Evolutionary conservation across 2,329 filamentous ascomycete genomes (phyloP).

Genomic region (Spiromastix sp.): DNA sequence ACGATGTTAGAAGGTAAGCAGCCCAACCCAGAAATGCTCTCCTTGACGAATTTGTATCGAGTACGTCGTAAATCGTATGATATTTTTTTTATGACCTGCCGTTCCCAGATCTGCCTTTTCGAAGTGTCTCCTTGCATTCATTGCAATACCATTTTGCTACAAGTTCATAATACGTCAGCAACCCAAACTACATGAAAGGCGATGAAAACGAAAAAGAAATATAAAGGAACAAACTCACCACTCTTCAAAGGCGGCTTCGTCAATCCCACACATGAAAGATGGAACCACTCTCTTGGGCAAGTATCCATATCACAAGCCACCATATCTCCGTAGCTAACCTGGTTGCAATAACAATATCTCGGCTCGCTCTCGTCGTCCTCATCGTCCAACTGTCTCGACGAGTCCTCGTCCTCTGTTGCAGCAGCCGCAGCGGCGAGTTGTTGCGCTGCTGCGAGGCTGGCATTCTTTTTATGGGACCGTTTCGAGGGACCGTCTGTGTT

Average conservation of each 20-base stretch:
- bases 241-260: constrained; percentile 68
- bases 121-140: constrained; percentile 59
- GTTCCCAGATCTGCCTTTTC: too few species aligned
- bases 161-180: constrained; percentile 16
- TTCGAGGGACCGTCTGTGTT: constrained; percentile 14
- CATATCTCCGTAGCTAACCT: constrained; percentile 75
- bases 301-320: constrained; percentile 66
- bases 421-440: constrained; percentile 14
- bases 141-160: constrained; percentile 77
- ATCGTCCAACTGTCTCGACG: constrained; percentile 30
- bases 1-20: too few species aligned
- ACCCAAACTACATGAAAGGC: not conserved
- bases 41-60: too few species aligned
- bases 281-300: constrained; percentile 72
- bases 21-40: too few species aligned
- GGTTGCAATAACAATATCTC: constrained; percentile 69
- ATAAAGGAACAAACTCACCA: constrained; percentile 42
- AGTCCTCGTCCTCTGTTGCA: constrained; percentile 34
- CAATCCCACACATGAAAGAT: constrained; percentile 69
- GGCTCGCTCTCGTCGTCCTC: constrained; percentile 60
- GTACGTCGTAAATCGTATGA: too few species aligned
- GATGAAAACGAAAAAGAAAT: constrained; percentile 4
- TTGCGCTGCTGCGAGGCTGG: constrained; percentile 12
- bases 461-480: constrained; percentile 27
- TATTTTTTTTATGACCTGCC: too few species aligned